Evolutionary conservation across 2,329 filamentous ascomycete genomes (phyloP).

Genomic region (Fusarium sterilihyphosum): DNA sequence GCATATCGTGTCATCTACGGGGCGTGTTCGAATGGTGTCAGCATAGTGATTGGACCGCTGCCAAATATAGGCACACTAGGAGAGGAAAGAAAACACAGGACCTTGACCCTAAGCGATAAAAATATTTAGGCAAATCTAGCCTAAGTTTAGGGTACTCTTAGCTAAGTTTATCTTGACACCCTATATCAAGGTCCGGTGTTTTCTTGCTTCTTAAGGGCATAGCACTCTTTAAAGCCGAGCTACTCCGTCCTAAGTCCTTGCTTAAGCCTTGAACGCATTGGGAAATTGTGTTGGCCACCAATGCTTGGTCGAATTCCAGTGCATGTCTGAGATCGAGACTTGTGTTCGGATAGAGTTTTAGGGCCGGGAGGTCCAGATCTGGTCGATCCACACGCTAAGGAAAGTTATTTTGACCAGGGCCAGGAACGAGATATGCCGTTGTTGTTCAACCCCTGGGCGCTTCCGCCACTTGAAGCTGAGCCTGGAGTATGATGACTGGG

Average conservation of each 20-base stretch:
- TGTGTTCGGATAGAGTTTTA: constrained; percentile 11
- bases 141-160: too few species aligned
- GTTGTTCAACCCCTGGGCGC: neutral
- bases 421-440: constrained; percentile 15
- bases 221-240: neutral
- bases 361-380: neutral
- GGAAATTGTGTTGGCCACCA: neutral
- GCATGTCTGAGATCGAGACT: neutral
- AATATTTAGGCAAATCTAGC: too few species aligned
- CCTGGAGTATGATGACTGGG: neutral
- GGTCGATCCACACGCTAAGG: neutral
- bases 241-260: neutral
- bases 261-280: neutral
- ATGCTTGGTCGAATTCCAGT: constrained; percentile 24
- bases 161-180: too few species aligned
- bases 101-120: too few species aligned
- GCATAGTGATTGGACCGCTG: neutral
- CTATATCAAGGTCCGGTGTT: too few species aligned
- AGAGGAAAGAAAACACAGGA: too few species aligned
- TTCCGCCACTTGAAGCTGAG: neutral
- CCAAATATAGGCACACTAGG: neutral
- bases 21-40: neutral
- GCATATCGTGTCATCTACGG: neutral
- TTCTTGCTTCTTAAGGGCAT: too few species aligned
- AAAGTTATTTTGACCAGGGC: neutral